Percentiles rank a stretch among this genome's conserved stretches.
Evolutionary conservation across 257 asterid genomes (phyloP).

Genomic region (Solanum rostratum): DNA sequence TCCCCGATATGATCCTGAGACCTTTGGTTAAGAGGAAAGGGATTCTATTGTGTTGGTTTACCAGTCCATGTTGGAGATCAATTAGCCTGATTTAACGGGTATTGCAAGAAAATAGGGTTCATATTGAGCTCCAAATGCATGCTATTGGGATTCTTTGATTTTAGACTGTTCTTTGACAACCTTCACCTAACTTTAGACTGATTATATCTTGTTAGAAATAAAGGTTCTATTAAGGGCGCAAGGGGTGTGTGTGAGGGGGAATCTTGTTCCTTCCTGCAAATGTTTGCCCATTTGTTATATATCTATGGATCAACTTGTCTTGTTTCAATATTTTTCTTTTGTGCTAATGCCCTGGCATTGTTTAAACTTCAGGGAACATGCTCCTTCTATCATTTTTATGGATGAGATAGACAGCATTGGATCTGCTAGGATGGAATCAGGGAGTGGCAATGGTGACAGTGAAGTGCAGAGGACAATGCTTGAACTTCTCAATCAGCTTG

Average conservation of each 20-base stretch:
- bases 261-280: neutral
- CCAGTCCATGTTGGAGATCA: neutral
- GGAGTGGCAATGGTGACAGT: slow-evolving; percentile 89
- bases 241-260: neutral
- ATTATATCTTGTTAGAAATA: neutral
- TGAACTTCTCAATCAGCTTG: slow-evolving; percentile 93
- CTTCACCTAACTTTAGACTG: neutral
- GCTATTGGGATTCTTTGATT: neutral
- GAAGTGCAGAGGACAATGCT: slow-evolving; percentile 91
- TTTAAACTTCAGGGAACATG: slow-evolving; percentile 46
- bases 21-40: neutral
- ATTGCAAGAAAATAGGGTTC: neutral
- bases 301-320: neutral
- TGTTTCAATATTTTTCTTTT: neutral
- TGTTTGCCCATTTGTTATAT: neutral
- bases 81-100: neutral
- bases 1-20: neutral
- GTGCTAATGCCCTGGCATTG: neutral
- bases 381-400: slow-evolving; percentile 91
- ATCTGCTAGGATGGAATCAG: slow-evolving; percentile 89
- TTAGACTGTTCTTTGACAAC: neutral
- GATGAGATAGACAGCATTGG: slow-evolving; percentile 93
- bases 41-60: neutral
- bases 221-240: neutral
- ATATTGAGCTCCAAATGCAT: neutral